Conservation (phyloP, 352 stramenopile species). For the Saprolegnia parasitica region DNA sequence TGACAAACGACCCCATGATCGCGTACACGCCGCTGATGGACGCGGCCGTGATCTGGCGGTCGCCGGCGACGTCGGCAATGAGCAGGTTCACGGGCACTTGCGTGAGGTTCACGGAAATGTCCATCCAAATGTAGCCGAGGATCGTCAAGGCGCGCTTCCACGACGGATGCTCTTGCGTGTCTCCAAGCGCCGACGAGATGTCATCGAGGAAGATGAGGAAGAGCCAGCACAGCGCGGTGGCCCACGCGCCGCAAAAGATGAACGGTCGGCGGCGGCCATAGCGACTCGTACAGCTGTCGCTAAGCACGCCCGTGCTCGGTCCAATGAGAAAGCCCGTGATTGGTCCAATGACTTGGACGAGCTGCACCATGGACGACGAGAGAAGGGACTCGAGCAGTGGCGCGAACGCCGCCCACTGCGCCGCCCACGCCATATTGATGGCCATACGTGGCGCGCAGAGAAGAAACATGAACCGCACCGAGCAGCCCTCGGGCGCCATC, state of each 20-base stretch:
- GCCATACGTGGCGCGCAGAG: slow-evolving; percentile 53
- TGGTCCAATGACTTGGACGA: slow-evolving; percentile 50
- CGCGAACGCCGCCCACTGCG: slow-evolving; percentile 51
- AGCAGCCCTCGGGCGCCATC: slow-evolving; percentile 28
- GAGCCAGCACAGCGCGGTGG: slow-evolving; percentile 5
- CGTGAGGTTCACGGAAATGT: slow-evolving; percentile 53
- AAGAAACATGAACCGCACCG: slow-evolving; percentile 37
- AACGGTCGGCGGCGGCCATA: slow-evolving; percentile 42
- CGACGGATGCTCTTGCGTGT: slow-evolving; percentile 35
- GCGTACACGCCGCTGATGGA: slow-evolving; percentile 45
- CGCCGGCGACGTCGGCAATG: slow-evolving; percentile 53
- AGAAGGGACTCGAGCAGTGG: slow-evolving; percentile 54
- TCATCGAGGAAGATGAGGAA: slow-evolving; percentile 4
- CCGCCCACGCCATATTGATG: slow-evolving; percentile 55
- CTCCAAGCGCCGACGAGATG: slow-evolving; percentile 27
- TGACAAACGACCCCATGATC: slow-evolving; percentile 43
- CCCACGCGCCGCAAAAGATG: slow-evolving; percentile 34
- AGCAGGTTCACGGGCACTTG: slow-evolving; percentile 43
- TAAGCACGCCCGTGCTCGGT: slow-evolving; percentile 45
- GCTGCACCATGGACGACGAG: slow-evolving; percentile 43
- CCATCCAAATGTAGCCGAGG: slow-evolving; percentile 65
- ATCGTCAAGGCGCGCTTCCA: slow-evolving; percentile 43
- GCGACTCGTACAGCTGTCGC: slow-evolving; percentile 36
- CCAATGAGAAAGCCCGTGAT: slow-evolving; percentile 46
- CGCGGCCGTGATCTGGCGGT: slow-evolving; percentile 45